Percentiles rank a stretch among this genome's conserved stretches.
Conservation (phyloP, 2,329 filamentous ascomycete species). For the Phialophora expanda region DNA sequence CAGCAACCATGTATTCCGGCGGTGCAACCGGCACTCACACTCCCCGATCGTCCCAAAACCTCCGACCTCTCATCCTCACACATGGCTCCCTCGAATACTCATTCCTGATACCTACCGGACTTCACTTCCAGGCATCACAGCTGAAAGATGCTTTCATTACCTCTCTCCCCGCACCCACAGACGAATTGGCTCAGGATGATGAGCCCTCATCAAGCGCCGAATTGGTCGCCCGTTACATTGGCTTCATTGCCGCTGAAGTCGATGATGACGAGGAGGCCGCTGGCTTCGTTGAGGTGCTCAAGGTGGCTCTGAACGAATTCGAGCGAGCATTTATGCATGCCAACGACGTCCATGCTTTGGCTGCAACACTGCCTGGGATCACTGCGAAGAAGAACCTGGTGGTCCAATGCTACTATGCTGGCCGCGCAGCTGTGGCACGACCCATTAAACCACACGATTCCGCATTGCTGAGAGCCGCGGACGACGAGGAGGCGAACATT, state of each 20-base stretch:
- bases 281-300: constrained; percentile 89
- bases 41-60: constrained; percentile 88
- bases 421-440: constrained; percentile 80
- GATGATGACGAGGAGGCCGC: constrained; percentile 88
- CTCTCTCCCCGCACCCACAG: constrained; percentile 85
- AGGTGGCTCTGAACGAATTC: constrained; percentile 92
- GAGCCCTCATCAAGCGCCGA: constrained; percentile 96
- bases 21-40: constrained; percentile 90
- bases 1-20: constrained; percentile 40
- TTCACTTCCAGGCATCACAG: constrained; percentile 95
- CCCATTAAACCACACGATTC: constrained; percentile 92
- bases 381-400: constrained; percentile 89
- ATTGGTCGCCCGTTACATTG: constrained; percentile 90
- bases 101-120: constrained; percentile 90
- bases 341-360: constrained; percentile 94
- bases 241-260: constrained; percentile 84
- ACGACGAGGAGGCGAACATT: constrained; percentile 79
- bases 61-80: constrained; percentile 85
- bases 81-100: constrained; percentile 97
- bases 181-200: constrained; percentile 96
- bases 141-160: constrained; percentile 88
- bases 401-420: constrained; percentile 88
- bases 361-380: constrained; percentile 84
- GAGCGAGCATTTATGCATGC: constrained; percentile 92
- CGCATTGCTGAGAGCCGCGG: constrained; percentile 84